Base-by-base conservation (phyloP, 2,329 filamentous ascomycete species). In the Blastomyces gilchristii region DNA sequence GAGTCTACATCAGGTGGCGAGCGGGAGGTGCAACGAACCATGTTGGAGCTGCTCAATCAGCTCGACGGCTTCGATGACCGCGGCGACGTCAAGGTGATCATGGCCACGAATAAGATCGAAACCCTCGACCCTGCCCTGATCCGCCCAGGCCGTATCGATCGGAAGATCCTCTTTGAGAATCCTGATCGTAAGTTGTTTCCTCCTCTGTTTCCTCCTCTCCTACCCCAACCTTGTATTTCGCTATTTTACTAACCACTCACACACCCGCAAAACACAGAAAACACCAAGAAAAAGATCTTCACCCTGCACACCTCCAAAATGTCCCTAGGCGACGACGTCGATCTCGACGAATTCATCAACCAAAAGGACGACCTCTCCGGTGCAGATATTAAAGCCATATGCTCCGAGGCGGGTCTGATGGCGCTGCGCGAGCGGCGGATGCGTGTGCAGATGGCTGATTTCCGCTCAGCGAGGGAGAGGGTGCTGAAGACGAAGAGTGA, bases 21-120 rank as follows among this genome's bases (percentile, higher is more conserved):
- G 77, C 89, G 93, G 69, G 94, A 99, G 77, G 91, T 99, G 49
- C 94, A 99, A 80, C 87, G 94, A 76, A 99, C 94, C 58, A 99
- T 99, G 94, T 81, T 99, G 77, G 94, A 99, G 74, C 85, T 99
- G 62, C 87, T 99, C 52, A 99, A 99, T 78, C 94, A 99, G 80
- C 87, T 99, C 9, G 94, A 99, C 75, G 94, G 94, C 71, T 99
- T 99, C 79, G 94, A 99, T 74, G 95, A 99, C 77, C 90, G 94
- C 65, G 95, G 94, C 69, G 94, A 99, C 74, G 93, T 99, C 78
- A 99, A 99, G 82, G 94, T 99, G 66, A 93, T 99, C 76, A 97
- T 99, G 92, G 95, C 94, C 14, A 99, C 94, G 69, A 99, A 99
- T 86, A 99, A 99, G 85, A 99, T 99, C 69, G 95, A 99, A 69